Base-by-base conservation (phyloP, 176 grass and related monocot genomes). In the Chrysopogon serrulatus region DNA sequence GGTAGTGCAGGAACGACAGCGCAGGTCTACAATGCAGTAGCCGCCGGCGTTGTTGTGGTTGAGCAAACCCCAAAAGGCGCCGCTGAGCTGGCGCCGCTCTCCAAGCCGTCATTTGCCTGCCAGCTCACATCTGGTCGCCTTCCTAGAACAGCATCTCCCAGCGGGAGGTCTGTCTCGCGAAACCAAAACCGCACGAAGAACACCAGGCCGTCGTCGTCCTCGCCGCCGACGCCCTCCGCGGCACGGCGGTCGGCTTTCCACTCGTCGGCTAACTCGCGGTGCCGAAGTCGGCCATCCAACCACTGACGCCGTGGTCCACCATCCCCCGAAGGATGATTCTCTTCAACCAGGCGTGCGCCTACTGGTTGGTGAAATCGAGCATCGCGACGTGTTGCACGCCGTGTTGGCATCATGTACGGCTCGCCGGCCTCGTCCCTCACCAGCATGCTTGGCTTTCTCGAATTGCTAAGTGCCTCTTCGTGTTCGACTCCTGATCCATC, bases 261-360 rank as follows among this genome's bases (percentile, higher is more conserved):
- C 67, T 97, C 94, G 76, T 94, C 90, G 17, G 85, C 62, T 72
- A 97, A 97, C 76, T 97, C 94, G 49, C 90, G 93, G 83, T 97
- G 8, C 94, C 94, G 85, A 97, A 97, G 82, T 97, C 94, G 23
- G 94, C 94, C 94, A 97, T 97, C 94, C 94, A 97, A 47, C 92
- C 94, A 85, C 78, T 82, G 39, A 90, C 86, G 56, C 94, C 94
- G 67, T 74, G 71, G 64, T 87, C 85, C 37, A 73, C 91, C 94
- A 97, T 97, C 34, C 80, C 90, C 17, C 43, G 74, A 16, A 97
- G 67, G 60, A 97, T n/a, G n/a, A n/a, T 73, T 35, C 83, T 72
- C 87, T 97, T 97, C 87, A 97, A 97, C 94, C 94, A 97, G 89
- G 54, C 77, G 57, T 8, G 78, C 11, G 91, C 84, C 18, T 5